These are phyloP conservation scores for Suillus spraguei DNA, from an alignment of 768 basidiomycete species.

Conservation along the genomic window DNA sequence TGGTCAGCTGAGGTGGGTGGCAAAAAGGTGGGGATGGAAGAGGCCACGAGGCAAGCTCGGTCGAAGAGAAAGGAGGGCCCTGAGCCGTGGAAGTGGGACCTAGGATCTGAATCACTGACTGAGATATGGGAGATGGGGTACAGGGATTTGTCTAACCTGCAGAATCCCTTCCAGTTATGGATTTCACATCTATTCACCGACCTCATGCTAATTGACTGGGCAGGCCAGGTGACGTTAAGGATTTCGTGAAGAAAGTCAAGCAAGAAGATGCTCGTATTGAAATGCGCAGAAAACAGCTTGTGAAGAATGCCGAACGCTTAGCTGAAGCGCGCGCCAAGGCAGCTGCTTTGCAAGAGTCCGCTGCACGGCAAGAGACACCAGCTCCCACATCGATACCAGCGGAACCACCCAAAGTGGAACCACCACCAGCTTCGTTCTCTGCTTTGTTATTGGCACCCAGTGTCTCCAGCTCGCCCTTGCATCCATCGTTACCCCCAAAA, in stretches of 20 bases:
- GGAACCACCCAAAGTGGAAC: constrained; percentile 27
- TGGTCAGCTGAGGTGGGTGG: constrained; percentile 54
- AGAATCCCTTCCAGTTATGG: constrained; percentile 68
- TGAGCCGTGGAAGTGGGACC: constrained; percentile 62
- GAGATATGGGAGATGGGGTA: constrained; percentile 88
- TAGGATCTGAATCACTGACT: constrained; percentile 71
- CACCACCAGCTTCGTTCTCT: constrained; percentile 8
- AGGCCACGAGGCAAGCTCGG: constrained; percentile 56
- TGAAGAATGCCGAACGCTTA: constrained; percentile 38
- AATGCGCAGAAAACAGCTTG: constrained; percentile 45
- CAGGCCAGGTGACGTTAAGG: constrained; percentile 74
- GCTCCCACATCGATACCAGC: constrained; percentile 8
- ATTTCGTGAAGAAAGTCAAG: constrained; percentile 73
- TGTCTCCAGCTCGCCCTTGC: constrained; percentile 47
- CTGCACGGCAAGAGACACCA: constrained; percentile 23
- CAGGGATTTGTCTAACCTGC: constrained; percentile 59
- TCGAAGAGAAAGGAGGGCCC: constrained; percentile 58
- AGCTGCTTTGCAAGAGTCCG: constrained; percentile 31
- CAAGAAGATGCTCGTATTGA: constrained; percentile 66
- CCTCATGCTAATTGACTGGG: constrained; percentile 12
- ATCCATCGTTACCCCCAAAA: constrained; percentile 74
- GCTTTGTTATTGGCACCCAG: constrained; percentile 5
- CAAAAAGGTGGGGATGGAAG: constrained; percentile 57
- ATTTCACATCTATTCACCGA: constrained; percentile 11
- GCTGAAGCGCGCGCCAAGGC: constrained; percentile 41